These are phyloP conservation scores for Cladosporium sp. DNA, from an alignment of 2,329 filamentous ascomycete genomes.

Conservation along the genomic window DNA sequence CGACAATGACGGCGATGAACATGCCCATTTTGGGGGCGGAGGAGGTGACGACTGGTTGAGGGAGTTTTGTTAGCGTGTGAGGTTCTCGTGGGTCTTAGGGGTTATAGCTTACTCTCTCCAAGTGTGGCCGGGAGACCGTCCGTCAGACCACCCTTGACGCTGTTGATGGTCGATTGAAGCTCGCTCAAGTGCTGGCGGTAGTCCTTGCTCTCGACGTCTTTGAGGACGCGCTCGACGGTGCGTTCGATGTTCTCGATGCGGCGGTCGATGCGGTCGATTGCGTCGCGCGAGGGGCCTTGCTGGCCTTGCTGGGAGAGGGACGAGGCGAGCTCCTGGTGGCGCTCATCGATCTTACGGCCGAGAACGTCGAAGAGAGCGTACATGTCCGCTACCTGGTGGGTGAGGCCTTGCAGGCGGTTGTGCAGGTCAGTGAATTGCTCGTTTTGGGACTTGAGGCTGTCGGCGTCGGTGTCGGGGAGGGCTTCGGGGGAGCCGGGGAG, in stretches of 20 bases:
- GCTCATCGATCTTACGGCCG: conserved; percentile 49
- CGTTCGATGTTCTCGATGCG: conserved; percentile 52
- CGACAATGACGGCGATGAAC: conserved; percentile 67
- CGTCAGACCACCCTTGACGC: conserved; percentile 49
- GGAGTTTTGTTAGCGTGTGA: conserved; percentile 14
- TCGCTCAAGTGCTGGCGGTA: conserved; percentile 51
- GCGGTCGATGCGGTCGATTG: conserved; percentile 28
- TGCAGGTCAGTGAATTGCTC: conserved; percentile 79
- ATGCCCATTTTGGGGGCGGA: conserved; percentile 55
- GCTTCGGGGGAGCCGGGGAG: conserved; percentile 40
- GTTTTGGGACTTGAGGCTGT: conserved; percentile 39
- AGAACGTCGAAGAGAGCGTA: conserved; percentile 53
- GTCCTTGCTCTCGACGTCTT: conserved; percentile 53
- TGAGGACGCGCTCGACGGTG: conserved; percentile 46
- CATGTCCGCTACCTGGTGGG: conserved; percentile 62
- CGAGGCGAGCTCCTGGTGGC: conserved; percentile 38
- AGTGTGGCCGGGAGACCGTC: conserved; percentile 48
- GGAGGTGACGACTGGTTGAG: conserved; percentile 44
- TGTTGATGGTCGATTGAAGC: conserved; percentile 50
- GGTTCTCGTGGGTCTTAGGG: too few relatives aligned
- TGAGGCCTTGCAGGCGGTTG: conserved; percentile 70
- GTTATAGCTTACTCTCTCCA: conserved; percentile 42
- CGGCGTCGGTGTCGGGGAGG: conserved; percentile 31
- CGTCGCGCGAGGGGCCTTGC: neutral
- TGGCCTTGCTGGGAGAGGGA: conserved; percentile 11